Conservation (phyloP, 2,329 filamentous ascomycete genomes). For the Apiospora saccharicola region DNA sequence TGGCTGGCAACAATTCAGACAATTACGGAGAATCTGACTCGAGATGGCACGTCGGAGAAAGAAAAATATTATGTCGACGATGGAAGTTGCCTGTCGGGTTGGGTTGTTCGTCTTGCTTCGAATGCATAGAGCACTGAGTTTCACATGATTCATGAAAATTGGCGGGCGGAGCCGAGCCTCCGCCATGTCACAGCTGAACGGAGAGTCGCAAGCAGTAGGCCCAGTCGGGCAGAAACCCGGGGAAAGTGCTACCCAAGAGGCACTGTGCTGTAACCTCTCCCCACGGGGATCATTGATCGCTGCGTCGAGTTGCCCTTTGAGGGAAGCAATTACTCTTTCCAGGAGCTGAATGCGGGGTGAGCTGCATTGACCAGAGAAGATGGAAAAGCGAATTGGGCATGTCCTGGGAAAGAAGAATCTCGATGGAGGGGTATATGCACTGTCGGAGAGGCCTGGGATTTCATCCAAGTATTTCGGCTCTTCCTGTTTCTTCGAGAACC, state of each 20-base stretch:
- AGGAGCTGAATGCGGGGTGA: background rate
- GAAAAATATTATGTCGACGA: background rate
- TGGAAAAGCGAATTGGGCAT: background rate
- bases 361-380: background rate
- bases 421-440: background rate
- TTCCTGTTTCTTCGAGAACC: background rate
- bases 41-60: constrained; percentile 11
- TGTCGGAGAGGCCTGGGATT: background rate
- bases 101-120: background rate
- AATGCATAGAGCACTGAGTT: background rate
- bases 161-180: constrained; percentile 8
- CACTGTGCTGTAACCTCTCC: constrained; percentile 1
- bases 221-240: constrained; percentile 3
- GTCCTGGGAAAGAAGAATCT: background rate
- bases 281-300: constrained; percentile 4
- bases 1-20: background rate
- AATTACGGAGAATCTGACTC: background rate
- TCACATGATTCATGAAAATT: constrained; percentile 15
- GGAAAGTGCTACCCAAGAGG: background rate
- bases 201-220: background rate
- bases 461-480: background rate
- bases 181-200: background rate
- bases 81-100: background rate
- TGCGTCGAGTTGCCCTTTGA: constrained; percentile 5
- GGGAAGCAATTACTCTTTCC: background rate